Evolutionary conservation across 176 grass and related monocot species (phyloP).

Genomic region (Oryza meridionalis): DNA sequence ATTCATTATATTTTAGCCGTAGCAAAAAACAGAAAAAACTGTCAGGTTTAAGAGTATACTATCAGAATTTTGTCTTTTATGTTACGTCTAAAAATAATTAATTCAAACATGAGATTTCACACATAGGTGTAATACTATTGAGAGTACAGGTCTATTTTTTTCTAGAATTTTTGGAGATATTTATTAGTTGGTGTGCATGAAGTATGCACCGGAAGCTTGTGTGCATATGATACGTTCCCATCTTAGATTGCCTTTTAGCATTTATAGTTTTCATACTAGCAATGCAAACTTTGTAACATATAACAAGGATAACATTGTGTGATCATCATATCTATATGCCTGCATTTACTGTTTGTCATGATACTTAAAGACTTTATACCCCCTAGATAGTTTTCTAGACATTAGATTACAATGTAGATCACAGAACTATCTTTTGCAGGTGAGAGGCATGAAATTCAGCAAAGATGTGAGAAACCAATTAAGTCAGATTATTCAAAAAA

Average conservation of each 20-base stretch:
- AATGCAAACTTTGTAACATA: not conserved
- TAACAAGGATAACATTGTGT: not conserved
- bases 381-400: conserved; percentile 7
- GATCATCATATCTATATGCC: not conserved
- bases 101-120: no score
- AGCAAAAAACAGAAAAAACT: no score
- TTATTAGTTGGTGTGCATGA: no score
- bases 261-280: conserved; percentile 16
- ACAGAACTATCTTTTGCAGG: conserved; percentile 47
- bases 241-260: not conserved
- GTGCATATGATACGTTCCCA: not conserved
- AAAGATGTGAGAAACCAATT: conserved; percentile 98
- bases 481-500: conserved; percentile 80
- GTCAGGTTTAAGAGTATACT: no score
- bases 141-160: no score
- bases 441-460: conserved; percentile 89
- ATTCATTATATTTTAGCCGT: no score
- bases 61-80: no score
- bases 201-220: no score
- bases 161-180: no score
- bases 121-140: no score
- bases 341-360: not conserved
- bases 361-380: not conserved
- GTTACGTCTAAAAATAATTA: no score
- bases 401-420: conserved; percentile 1